Evolutionary conservation across 176 grass and related monocot genomes (phyloP).

Genomic region (Raddia guianensis): DNA sequence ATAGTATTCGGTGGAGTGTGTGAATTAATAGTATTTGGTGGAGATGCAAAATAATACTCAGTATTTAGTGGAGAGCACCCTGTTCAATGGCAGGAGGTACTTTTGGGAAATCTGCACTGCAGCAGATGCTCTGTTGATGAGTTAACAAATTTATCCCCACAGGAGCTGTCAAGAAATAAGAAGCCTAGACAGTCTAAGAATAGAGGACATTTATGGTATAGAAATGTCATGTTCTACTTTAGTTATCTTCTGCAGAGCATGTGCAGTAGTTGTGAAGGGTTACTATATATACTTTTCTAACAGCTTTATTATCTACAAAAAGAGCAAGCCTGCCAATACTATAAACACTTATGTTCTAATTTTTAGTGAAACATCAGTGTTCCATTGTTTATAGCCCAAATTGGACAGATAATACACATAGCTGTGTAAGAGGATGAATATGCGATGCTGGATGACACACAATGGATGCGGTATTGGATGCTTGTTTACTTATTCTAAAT

Average conservation of each 20-base stretch:
- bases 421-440: too few species aligned
- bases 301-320: not conserved
- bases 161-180: slow-evolving; percentile 3
- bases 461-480: not conserved
- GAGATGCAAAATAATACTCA: not conserved
- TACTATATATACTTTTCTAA: not conserved
- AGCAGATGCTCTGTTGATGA: not conserved
- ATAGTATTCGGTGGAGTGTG: not conserved
- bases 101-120: not conserved
- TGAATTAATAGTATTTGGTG: not conserved
- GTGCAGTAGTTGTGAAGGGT: not conserved
- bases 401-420: not conserved
- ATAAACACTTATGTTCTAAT: not conserved
- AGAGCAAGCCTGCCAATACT: not conserved
- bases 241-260: slow-evolving; percentile 3
- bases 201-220: not conserved
- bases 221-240: not conserved
- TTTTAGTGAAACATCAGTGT: slow-evolving; percentile 20
- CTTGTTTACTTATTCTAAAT: not conserved
- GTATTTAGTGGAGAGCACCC: not conserved
- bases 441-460: too few species aligned
- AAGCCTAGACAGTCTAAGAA: not conserved
- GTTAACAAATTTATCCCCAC: not conserved
- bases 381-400: slow-evolving; percentile 1
- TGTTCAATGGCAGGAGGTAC: not conserved